Base-by-base conservation (phyloP, 1,284 basidiomycete genomes). In the Rhodofomes roseus region DNA sequence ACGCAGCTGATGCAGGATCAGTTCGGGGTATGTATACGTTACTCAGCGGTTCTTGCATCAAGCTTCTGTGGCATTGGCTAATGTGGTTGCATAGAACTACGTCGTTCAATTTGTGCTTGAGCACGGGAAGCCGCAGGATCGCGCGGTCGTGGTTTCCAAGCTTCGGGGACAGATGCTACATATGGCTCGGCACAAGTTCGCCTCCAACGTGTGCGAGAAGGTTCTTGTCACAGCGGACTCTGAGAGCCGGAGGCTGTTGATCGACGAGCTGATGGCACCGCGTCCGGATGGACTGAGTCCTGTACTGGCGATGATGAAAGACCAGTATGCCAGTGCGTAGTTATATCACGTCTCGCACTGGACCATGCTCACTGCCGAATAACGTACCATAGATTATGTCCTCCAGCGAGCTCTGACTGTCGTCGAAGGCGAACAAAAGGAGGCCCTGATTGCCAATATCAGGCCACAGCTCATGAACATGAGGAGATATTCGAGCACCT, bases 151-250 rank as follows among this genome's bases (percentile, higher is more conserved):
- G 52, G 81, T 97, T 59, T 74, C 75, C 11, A 85, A 86, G 68
- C 82, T 98, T 60, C 86, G 84, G 23, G 92, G 93, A 1, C 86
- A 91, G 66, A 84, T 99, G 70, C 73, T 95, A 36, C 78, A 81
- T 62, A 85, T 95, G 81, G 84, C 92, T 1, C 84, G 88, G 52
- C 96, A 98, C 77, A 98, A 98, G 74, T 98, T 96, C 70, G 95
- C 96, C 1, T 96, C 93, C 5, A 99, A 99, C 69, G 97, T 99
- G 20, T 92, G 94, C 71, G 97, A 99, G 77, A 95, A 95, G 74
- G 94, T 95, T 1, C 81, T 98, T 50, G 73, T 88, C 23, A 87
- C 81, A 23, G 84, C 90, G 0, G 82, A 85, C 58, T 56, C 79
- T 0, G 84, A 87, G 22, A 87, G 82, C 61, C 85, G 90, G 57